Base-by-base conservation (phyloP, 495 filamentous ascomycete genomes). In the Hypoxylon cercidicola region DNA sequence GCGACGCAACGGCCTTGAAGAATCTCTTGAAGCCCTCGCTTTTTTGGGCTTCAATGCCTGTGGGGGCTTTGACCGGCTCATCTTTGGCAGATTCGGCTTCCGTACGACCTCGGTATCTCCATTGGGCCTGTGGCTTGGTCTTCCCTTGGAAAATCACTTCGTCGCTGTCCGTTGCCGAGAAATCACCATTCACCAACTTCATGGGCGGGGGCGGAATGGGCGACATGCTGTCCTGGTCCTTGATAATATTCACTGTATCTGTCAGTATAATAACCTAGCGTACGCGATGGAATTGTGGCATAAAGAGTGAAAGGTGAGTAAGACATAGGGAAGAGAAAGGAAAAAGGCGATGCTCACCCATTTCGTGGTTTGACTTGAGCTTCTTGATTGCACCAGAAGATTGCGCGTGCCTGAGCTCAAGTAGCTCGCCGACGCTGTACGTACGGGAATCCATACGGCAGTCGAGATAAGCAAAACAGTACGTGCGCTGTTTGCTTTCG, bases 1-100 rank as follows among this genome's bases (percentile, higher is more conserved):
- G 79, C 32, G 84, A 85, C 19, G 81, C 78, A 11, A 86, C 83
- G 6, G 79, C 84, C 56, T 82, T 79, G 72, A 79, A 85, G 68
- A 86, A 86, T 40, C 77, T 74, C 69, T 82, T 78, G 62, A 86
- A 86, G 21, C 83, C 83, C 65, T 84, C 83, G 7, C 71, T 75
- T 48, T 78, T 72, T 68, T 86, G 84, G 8, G 81, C 75, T 1
- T 66, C 68, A 20, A 75, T 58, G 12, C 75, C 81, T 32, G 74
- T 69, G 8, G 84, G 83, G 1, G 81, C 82, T 15, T 76, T 60
- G 54, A 81, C 68, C 4, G 84, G 83, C 49, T 84, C 75, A 2
- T 44, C 46, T 6, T 68, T 52, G 7, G 64, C 50, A 11, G 64
- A 46, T 46, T 81, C 79, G 0, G 75, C 72, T 5, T 71, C 77